Evolutionary conservation across 2,329 filamentous ascomycete species (phyloP), one percentile per base, ranked within the genome.

Genomic region (Aureobasidium sp.): DNA sequence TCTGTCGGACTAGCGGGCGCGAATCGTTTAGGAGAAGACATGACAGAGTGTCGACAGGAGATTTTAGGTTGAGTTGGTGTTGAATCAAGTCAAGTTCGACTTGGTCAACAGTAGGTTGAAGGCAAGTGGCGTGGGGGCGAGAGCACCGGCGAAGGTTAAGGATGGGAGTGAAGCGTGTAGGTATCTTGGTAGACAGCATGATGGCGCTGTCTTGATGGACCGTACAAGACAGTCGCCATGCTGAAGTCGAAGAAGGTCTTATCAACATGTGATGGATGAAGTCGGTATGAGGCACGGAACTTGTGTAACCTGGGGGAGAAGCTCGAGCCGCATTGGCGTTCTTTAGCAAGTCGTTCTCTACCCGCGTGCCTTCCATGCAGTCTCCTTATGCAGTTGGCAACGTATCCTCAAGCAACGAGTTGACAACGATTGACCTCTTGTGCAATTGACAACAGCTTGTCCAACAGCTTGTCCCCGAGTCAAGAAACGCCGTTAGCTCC

Each of bases 401-500:
- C 44, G 7, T 21, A 21, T 21, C 21, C 21, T 21, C 21, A 21
- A 21, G 21, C 21, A 21, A 21, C 21, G 21, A 21, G 21, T 21
- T 21, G 21, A 21, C 21, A 21, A 21, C 21, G 21, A 21, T 21
- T 21, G 21, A 21, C 21, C 21, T 21, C 21, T 21, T 21, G 21
- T 21, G 21, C 21, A 21, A 21, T 21, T 21, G 21, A 21, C 21
- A 21, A 21, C 21, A 21, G 21, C 21, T 21, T 21, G 21, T 21
- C 21, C 21, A 21, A 21, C 21, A 21, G 21, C 21, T 21, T 1
- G 27, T 57, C n/a, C 41, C 13, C 30, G 54, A 58, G 30, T 58
- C 54, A 58, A 34, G 54, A 48, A 58, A 58, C 16, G 54, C 54
- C 54, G 54, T 27, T 58, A 58, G 54, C 54, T 48, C 54, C 54